Evolutionary conservation across 106 monocot species (phyloP).

Genomic region (Agapanthus africanus): DNA sequence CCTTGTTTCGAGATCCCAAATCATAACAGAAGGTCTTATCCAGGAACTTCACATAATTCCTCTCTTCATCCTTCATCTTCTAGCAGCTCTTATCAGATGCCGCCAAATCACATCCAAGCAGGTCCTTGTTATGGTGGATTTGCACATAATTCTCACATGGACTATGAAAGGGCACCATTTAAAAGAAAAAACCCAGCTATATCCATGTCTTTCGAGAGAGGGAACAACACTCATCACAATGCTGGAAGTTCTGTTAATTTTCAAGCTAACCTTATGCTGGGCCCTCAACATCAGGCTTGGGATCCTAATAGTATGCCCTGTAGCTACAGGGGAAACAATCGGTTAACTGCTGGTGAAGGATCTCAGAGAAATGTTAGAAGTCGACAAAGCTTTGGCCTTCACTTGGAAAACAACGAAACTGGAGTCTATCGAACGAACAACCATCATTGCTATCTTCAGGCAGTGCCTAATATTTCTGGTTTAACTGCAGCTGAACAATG

Average conservation of each 20-base stretch:
- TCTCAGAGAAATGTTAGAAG: constrained; percentile 64
- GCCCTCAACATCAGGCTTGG: constrained; percentile 14
- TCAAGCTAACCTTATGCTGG: constrained; percentile 13
- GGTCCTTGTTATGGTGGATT: neutral
- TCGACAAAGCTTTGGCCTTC: constrained; percentile 16
- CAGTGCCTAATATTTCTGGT: constrained; percentile 12
- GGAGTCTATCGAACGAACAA: constrained; percentile 10
- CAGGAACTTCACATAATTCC: constrained; percentile 7
- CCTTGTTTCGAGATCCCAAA: constrained; percentile 12
- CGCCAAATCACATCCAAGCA: constrained; percentile 13
- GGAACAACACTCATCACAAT: constrained; percentile 15
- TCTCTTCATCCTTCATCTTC: constrained; percentile 11
- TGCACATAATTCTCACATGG: constrained; percentile 11
- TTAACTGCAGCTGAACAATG: constrained; percentile 11
- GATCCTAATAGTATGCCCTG: constrained; percentile 10
- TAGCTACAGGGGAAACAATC: constrained; percentile 8
- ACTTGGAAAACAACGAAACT: constrained; percentile 16
- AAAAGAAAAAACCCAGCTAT: constrained; percentile 41
- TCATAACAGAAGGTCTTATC: neutral
- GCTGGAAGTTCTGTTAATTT: constrained; percentile 28
- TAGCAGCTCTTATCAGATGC: constrained; percentile 17
- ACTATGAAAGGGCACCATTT: constrained; percentile 15
- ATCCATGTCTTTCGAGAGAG: constrained; percentile 6
- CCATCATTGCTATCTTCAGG: constrained; percentile 17
- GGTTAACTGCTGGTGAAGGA: constrained; percentile 18